Base-by-base conservation (phyloP, 140 eudicot species). In the Eryngium alpinum region DNA sequence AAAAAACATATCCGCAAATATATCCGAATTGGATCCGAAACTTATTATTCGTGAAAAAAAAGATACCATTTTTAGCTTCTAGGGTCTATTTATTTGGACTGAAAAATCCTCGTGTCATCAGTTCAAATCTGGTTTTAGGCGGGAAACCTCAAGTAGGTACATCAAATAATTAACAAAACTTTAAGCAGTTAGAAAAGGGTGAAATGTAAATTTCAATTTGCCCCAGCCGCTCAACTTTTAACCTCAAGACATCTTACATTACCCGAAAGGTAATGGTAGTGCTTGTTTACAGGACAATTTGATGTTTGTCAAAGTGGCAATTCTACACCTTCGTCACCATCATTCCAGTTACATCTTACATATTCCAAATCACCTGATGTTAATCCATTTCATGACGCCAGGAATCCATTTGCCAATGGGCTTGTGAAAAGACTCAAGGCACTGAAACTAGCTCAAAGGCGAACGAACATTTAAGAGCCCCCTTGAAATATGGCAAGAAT, bases 301-400 rank as follows among this genome's bases (percentile, higher is more conserved):
- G 98, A 92, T 75, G 93, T 88, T 76, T 90, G 99, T 85, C 97
- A 92, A 38, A 95, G 97, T 77, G 89, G 99, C 77, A 91, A 91
- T 86, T 95, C 99, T 38, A 91, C 99, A 31, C 97, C 97, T 18
- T 86, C 97, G 24, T 92, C 96, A 0, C 97, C 99, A 28, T 85
- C 89, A 77, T 90, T 32, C 91, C 97, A 5, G 66, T 70, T 65
- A 75, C 90, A 67, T 79, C 90, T 65, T 52, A 33, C 90, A 22
- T 75, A 84, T 24, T 81, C 86, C 9, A 77, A 83, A 17, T 87
- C 92, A 70, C 88, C 84, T 62, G 89, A 57, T 21, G 67, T 44
- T 60, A 73, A 73, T 34, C 87, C 86, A 71, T 3, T 38, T 38
- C 76, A 72, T 56, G 89, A 83, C 80, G 84, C 86, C 18, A 83